Conservation (phyloP, 768 basidiomycete genomes). For the Hemileccinum rubropunctum region DNA sequence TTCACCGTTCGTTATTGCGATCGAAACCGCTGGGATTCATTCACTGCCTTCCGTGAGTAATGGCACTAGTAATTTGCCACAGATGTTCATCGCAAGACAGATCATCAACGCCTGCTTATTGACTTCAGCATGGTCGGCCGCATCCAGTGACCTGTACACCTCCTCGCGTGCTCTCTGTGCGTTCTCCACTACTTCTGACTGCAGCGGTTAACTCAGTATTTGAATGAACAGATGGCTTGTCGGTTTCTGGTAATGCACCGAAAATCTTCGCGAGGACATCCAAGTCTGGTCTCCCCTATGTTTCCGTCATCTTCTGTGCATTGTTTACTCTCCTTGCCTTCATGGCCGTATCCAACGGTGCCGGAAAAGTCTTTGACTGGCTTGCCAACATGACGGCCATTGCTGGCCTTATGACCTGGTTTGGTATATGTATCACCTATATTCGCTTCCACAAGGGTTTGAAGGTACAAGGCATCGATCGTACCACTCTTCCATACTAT, state of each 20-base stretch:
- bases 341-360: slow-evolving; percentile 69
- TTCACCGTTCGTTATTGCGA: slow-evolving; percentile 92
- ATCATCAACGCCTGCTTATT: slow-evolving; percentile 81
- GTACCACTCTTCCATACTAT: slow-evolving; percentile 66
- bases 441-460: slow-evolving; percentile 83
- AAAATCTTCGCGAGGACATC: slow-evolving; percentile 70
- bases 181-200: slow-evolving; percentile 22
- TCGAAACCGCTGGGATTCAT: slow-evolving; percentile 81
- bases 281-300: slow-evolving; percentile 71
- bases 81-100: slow-evolving; percentile 31
- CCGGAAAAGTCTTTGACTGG: slow-evolving; percentile 78
- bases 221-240: slow-evolving; percentile 64
- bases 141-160: slow-evolving; percentile 86
- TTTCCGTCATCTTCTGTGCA: slow-evolving; percentile 67
- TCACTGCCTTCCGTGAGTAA: slow-evolving; percentile 66
- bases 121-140: slow-evolving; percentile 92
- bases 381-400: slow-evolving; percentile 74
- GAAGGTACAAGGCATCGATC: slow-evolving; percentile 75
- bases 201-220: background rate
- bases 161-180: slow-evolving; percentile 82
- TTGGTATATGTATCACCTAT: slow-evolving; percentile 73
- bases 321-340: slow-evolving; percentile 70
- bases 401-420: slow-evolving; percentile 77
- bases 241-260: slow-evolving; percentile 78
- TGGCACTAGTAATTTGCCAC: slow-evolving; percentile 14